A percentile compares a stretch with the other conserved stretches of the same genome.
phyloP scores from a whole-genome alignment of 1,284 basidiomycete genomes.

The Melanopsichium pennsylvanicum region DNA sequence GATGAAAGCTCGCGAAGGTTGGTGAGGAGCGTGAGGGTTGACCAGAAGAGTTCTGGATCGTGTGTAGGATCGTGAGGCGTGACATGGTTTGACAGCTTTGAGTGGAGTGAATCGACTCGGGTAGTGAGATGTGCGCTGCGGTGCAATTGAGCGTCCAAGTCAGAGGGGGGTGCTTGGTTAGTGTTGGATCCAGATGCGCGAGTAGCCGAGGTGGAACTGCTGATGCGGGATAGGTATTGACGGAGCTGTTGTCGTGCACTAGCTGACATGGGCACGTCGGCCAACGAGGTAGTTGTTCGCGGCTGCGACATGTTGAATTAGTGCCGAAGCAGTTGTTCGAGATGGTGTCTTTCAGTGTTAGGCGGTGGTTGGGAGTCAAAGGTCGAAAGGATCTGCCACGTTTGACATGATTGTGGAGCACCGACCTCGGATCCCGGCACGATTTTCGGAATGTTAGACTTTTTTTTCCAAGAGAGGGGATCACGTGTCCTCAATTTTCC shows the following conservation, averaged over 20 bases:
- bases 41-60: slow-evolving; percentile 35
- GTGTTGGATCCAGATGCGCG: slow-evolving; percentile 7
- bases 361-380: background rate
- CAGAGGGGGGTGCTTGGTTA: background rate
- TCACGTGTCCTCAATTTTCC: slow-evolving; percentile 4
- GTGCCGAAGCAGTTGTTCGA: background rate
- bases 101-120: slow-evolving; percentile 13
- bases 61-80: background rate
- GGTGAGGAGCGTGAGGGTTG: slow-evolving; percentile 18
- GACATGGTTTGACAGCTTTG: background rate
- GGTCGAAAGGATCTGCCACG: slow-evolving; percentile 5
- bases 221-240: slow-evolving; percentile 22
- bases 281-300: background rate
- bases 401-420: background rate
- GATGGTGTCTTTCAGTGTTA: background rate
- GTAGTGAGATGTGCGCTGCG: slow-evolving; percentile 2
- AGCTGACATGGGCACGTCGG: slow-evolving; percentile 9
- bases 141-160: slow-evolving; percentile 8
- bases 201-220: slow-evolving; percentile 1
- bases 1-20: slow-evolving; percentile 21
- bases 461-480: background rate
- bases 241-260: slow-evolving; percentile 19
- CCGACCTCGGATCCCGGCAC: slow-evolving; percentile 11
- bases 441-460: slow-evolving; percentile 1
- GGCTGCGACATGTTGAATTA: background rate